Base-by-base conservation (phyloP, 78 protist genomes). In the Dictyostelium discoideum region DNA sequence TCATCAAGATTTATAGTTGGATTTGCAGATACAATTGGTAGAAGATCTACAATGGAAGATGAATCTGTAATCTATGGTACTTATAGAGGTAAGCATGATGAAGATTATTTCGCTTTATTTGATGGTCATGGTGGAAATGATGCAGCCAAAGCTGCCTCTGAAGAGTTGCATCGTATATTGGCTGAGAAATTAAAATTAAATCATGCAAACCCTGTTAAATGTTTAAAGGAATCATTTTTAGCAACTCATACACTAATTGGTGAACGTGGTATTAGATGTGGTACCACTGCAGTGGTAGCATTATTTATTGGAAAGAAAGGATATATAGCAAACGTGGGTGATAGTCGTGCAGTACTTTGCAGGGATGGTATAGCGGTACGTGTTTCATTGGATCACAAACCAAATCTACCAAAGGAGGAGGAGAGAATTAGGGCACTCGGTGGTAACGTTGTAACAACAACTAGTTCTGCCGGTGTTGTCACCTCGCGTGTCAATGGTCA, bases 121-220 rank as follows among this genome's bases (percentile, higher is more conserved):
- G 98, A 97, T 24, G 98, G 98, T 3, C 98, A 97, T 57, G 98
- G 98, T 63, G 98, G 98, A 10, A 26, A 24, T 4, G 97, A 95
- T 7, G 94, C 92, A 32, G 85, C 98, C 1, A n/a, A 46, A 5
- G 32, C 84, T 20, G 95, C 96, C 9, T 84, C 92, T 4, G 54
- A 29, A 2, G 80, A 60, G 24, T 24, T 97, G 14, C 97, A 95
- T 67, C 46, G 60, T 8, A 11, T 26, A 22, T 54, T 97, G 37
- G 65, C 84, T 0, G 93, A 96, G 32, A 69, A 86, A 44, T 24
- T 96, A 63, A 86, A 93, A 37, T 8, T 20, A 0, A 46, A 81
- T 63, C 11, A 11, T 13, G 20, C 63, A n/a, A 83, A 86, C 22
- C 93, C 97, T 5, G 92, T 87, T 0, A 82, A 72, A 76, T 26